A percentile compares a stretch with the other conserved stretches of the same genome.
Evolutionary conservation across 2,329 filamentous ascomycete species (phyloP).

Genomic region (Colletotrichum scovillei): DNA sequence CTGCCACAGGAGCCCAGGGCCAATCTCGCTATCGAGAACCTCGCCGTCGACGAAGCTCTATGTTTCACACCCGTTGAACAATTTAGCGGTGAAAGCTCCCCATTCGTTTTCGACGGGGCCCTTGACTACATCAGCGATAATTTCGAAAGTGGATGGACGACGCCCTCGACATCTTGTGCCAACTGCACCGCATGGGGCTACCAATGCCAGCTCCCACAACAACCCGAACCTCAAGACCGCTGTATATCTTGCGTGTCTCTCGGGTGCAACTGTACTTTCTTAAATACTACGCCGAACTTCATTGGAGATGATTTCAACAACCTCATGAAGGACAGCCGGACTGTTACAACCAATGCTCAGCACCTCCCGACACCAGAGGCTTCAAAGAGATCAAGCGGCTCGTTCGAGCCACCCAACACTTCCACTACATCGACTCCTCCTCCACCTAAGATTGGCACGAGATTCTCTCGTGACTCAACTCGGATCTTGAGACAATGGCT

Average conservation of each 20-base stretch:
- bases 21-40: not conserved
- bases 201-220: conserved; percentile 13
- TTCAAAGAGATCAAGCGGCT: conserved; percentile 3
- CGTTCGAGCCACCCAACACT: not conserved
- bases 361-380: not conserved
- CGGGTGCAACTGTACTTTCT: conserved; percentile 23
- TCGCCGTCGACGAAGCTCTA: not conserved
- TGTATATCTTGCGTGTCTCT: conserved; percentile 24
- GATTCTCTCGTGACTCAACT: conserved; percentile 39
- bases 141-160: conserved; percentile 5
- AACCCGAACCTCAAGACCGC: conserved; percentile 9
- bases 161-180: conserved; percentile 7
- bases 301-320: not conserved
- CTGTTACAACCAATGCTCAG: not conserved
- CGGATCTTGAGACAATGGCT: conserved; percentile 38
- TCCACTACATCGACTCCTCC: conserved; percentile 11
- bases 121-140: conserved; percentile 3
- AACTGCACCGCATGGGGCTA: conserved; percentile 31
- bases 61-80: not conserved
- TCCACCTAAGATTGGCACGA: conserved; percentile 38
- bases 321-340: not conserved
- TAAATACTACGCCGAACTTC: not conserved
- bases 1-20: not conserved
- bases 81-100: conserved; percentile 18
- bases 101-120: conserved; percentile 10